Evolutionary conservation across 345 rosid species (phyloP).

Genomic region (Eucalyptus erythrocorys): DNA sequence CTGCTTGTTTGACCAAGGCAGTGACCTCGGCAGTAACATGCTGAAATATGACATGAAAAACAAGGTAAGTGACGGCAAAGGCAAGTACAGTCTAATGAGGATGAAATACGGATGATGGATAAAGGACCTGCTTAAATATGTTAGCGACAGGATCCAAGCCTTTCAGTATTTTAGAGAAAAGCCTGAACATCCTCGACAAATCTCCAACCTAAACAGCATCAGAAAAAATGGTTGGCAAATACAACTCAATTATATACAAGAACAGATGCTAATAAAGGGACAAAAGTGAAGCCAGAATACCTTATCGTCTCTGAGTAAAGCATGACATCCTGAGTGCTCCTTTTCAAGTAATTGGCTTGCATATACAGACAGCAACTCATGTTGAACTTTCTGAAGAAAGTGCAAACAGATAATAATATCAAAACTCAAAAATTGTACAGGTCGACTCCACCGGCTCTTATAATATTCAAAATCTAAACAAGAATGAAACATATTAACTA

Average conservation of each 20-base stretch:
- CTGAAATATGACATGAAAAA: conserved; percentile 19
- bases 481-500: not conserved
- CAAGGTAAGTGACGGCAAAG: not conserved
- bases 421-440: not conserved
- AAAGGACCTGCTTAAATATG: conserved; percentile 71
- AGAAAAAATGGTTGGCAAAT: not conserved
- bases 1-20: conserved; percentile 79
- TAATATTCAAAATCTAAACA: not conserved
- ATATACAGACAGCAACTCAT: conserved; percentile 49
- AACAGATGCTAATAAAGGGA: not conserved
- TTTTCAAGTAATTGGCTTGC: conserved; percentile 66
- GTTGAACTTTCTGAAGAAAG: conserved; percentile 67
- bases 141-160: conserved; percentile 71
- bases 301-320: conserved; percentile 79
- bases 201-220: conserved; percentile 49
- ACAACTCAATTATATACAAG: not conserved
- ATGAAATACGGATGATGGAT: not conserved
- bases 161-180: conserved; percentile 43
- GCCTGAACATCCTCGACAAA: conserved; percentile 89
- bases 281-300: conserved; percentile 5
- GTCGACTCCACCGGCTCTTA: not conserved
- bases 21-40: conserved; percentile 83
- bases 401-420: not conserved
- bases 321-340: conserved; percentile 79
- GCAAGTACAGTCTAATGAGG: not conserved